Evolutionary conservation across 2,329 filamentous ascomycete genomes (phyloP), one percentile per base, ranked within the genome.

Genomic region (Microsporum audouinii): DNA sequence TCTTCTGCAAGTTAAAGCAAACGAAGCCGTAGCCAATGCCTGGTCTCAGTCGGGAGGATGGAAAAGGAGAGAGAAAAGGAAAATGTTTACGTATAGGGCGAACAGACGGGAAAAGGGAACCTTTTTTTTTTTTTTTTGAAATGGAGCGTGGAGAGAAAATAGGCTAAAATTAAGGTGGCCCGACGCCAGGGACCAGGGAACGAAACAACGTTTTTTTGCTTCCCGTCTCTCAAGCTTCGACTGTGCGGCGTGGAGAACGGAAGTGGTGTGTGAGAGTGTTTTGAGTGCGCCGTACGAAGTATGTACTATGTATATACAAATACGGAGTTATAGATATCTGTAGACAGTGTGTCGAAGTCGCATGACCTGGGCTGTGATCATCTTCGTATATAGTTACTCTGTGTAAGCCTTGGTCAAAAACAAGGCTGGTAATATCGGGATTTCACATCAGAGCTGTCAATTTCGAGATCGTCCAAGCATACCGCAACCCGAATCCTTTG

Each of bases 151-250:
- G 49, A 53, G 39, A 53, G 12, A 23, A 53, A 27, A 33, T 53
- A 23, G 49, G 27, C 49, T 53, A 43, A 53, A 53, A 39, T 39
- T 57, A 57, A 57, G 55, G 55, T 57, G 55, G 14, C 23, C 55
- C 55, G 33, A 23, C 55, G 31, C 55, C 55, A 57, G 38, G 55
- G 55, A 57, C 55, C 31, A 57, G 55, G 55, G 34, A 57, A 57
- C 55, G 33, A 57, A 57, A 57, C 55, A 57, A 57, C 55, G 34
- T 57, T 57, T 38, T 23, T 23, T 23, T 23, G 17, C 38, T 57
- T 57, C 55, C 38, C 55, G 34, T 33, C 34, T 39, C 55, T 23
- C 34, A 41, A 57, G 34, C 55, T 57, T 38, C 55, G 31, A 27
- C 17, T 53, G 27, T 39, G 34, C 23, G 55, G 34, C 33, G 31